Conservation (phyloP, 495 filamentous ascomycete species). For the Bathelium albidoporum region DNA sequence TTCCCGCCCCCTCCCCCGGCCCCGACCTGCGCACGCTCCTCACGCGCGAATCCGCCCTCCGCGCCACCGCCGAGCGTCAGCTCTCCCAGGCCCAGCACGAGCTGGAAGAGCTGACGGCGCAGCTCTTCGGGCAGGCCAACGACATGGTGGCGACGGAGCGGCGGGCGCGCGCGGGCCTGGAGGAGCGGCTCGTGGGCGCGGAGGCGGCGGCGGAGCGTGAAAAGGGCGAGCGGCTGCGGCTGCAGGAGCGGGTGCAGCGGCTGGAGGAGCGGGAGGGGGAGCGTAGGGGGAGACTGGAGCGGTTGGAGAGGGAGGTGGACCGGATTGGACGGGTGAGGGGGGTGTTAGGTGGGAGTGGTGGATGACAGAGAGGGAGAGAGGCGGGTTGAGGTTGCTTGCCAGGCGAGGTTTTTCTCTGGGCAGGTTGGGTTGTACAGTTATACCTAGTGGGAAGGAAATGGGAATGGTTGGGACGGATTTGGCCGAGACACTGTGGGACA, state of each 20-base stretch:
- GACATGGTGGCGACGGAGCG: slow-evolving; percentile 94
- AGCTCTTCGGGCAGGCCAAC: slow-evolving; percentile 87
- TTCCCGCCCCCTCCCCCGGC: slow-evolving; percentile 11
- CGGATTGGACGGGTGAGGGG: slow-evolving; percentile 58
- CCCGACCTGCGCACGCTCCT: slow-evolving; percentile 6
- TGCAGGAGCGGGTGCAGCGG: slow-evolving; percentile 58
- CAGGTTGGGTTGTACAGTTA: too few relatives aligned
- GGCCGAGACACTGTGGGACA: too few relatives aligned
- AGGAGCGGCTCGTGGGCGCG: slow-evolving; percentile 38
- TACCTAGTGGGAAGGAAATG: too few relatives aligned
- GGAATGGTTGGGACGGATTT: slow-evolving; percentile 29
- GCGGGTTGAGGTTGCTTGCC: not conserved
- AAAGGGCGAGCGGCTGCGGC: slow-evolving; percentile 61
- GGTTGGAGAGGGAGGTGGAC: slow-evolving; percentile 34
- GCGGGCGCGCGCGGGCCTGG: slow-evolving; percentile 64
- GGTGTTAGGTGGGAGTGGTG: slow-evolving; percentile 43
- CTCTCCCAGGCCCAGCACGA: slow-evolving; percentile 63
- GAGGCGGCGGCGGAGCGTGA: slow-evolving; percentile 75
- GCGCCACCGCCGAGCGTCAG: slow-evolving; percentile 63
- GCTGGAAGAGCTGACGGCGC: slow-evolving; percentile 78
- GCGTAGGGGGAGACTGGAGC: slow-evolving; percentile 57
- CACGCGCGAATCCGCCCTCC: slow-evolving; percentile 30
- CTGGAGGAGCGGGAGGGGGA: slow-evolving; percentile 70
- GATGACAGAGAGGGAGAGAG: too few relatives aligned
- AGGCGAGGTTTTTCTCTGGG: too few relatives aligned